A percentile compares a stretch with the other conserved stretches of the same genome.
Evolutionary conservation across 2,329 filamentous ascomycete species (phyloP).

Genomic region (Trichoderma koningiopsis): DNA sequence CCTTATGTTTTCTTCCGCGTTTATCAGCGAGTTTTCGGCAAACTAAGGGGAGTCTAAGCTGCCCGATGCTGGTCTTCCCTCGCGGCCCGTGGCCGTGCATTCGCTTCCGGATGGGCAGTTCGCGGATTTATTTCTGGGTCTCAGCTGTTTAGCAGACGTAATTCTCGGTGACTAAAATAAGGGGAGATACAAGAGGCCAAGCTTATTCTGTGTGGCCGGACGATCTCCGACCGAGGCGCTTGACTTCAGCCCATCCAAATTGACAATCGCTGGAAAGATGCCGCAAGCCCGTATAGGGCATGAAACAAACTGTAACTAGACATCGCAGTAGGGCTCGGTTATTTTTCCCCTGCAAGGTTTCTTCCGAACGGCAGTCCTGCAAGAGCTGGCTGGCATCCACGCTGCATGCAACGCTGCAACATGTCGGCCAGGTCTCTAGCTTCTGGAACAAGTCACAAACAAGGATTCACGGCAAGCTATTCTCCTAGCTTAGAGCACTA

Average conservation of each 20-base stretch:
- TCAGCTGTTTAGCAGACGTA: neutral
- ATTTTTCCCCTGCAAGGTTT: neutral
- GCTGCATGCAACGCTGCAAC: constrained; percentile 11
- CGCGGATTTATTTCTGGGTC: neutral
- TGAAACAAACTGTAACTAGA: neutral
- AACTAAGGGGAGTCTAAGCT: neutral
- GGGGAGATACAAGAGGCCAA: neutral
- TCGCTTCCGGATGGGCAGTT: neutral
- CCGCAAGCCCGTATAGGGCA: neutral
- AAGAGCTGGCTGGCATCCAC: constrained; percentile 1
- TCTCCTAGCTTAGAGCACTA: neutral
- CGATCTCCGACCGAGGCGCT: neutral
- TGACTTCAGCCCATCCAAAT: neutral
- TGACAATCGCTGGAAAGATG: neutral
- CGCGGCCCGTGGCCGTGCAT: constrained; percentile 6
- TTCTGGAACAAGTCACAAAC: neutral
- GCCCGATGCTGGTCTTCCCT: neutral
- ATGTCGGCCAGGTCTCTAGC: constrained; percentile 16
- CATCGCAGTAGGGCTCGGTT: neutral
- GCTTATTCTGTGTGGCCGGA: neutral
- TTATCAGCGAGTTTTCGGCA: neutral
- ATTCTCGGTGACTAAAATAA: neutral
- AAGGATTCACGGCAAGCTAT: neutral
- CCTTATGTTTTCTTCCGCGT: neutral
- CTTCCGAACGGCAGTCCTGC: neutral